Evolutionary conservation across 78 protist genomes (phyloP).

Genomic region (Pigoraptor vietnamica): DNA sequence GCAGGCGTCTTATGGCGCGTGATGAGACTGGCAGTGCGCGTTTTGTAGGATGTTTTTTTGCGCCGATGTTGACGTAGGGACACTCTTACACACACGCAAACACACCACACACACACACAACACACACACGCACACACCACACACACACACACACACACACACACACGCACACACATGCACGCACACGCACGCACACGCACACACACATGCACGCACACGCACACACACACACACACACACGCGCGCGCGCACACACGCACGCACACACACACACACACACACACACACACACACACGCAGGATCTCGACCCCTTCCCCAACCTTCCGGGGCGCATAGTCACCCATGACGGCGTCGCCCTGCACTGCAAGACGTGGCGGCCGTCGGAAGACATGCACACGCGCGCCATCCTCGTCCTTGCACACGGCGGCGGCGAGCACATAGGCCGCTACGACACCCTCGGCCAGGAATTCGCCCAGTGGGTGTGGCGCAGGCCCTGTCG

Average conservation of each 20-base stretch:
- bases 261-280: neutral
- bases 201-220: neutral
- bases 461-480: neutral
- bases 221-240: neutral
- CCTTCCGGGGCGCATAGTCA: neutral
- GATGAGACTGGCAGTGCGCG: neutral
- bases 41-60: neutral
- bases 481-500: neutral
- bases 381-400: neutral
- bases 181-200: neutral
- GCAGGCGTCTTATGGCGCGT: neutral
- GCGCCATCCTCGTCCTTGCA: neutral
- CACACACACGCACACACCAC: neutral
- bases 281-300: neutral
- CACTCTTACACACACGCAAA: neutral
- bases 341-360: neutral
- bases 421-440: constrained; percentile 2
- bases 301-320: neutral
- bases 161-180: neutral
- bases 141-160: neutral
- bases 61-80: neutral
- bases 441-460: neutral
- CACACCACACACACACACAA: neutral
- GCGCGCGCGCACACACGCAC: neutral
- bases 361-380: neutral